Percentiles rank a stretch among this genome's conserved stretches.
Evolutionary conservation across 306 rosid species (phyloP).

Genomic region (Clitoria ternatea): DNA sequence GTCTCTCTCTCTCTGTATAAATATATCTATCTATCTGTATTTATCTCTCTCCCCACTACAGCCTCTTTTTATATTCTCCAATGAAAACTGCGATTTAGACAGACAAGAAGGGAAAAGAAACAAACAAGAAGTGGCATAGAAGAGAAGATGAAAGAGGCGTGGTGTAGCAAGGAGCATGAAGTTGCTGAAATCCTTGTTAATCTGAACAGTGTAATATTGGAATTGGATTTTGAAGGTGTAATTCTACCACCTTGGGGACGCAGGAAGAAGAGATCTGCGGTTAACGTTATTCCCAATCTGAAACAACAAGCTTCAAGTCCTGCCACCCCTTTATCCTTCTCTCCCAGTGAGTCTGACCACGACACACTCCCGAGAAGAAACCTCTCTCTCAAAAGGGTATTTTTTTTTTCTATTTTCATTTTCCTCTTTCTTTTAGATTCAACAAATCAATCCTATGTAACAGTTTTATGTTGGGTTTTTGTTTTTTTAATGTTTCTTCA

Average conservation of each 20-base stretch:
- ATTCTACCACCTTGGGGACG: conserved; percentile 33
- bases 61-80: background rate
- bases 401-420: background rate
- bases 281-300: background rate
- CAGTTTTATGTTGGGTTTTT: no score
- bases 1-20: background rate
- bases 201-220: background rate
- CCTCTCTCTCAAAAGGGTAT: conserved; percentile 42
- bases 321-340: conserved; percentile 50
- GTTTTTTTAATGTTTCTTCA: background rate
- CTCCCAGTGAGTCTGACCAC: conserved; percentile 55
- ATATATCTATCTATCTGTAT: no score
- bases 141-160: background rate
- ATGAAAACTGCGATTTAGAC: background rate
- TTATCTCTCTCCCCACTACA: no score
- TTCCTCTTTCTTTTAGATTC: background rate
- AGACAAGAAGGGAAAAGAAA: background rate
- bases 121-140: background rate
- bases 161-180: conserved; percentile 22
- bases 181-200: conserved; percentile 34
- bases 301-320: conserved; percentile 42
- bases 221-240: background rate
- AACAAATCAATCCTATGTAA: no score
- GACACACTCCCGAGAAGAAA: conserved; percentile 17
- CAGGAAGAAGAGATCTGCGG: conserved; percentile 50